Evolutionary conservation across 257 asterid species (phyloP).

Genomic region (Scutellaria barbata): DNA sequence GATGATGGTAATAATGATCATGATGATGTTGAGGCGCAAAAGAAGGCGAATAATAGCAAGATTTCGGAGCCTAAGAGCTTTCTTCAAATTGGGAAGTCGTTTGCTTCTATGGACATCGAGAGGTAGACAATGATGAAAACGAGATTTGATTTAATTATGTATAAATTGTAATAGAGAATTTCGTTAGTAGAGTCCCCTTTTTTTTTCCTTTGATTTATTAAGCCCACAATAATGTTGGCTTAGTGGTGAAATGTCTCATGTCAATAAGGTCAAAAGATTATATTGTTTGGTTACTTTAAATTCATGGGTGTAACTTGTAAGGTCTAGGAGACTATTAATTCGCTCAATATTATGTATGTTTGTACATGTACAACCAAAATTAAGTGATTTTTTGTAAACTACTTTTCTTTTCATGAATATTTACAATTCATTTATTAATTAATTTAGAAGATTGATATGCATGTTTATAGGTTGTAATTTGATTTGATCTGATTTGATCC

Average conservation of each 20-base stretch:
- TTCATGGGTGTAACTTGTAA: constrained; percentile 21
- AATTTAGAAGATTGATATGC: too few species aligned
- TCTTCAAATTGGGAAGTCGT: constrained; percentile 46
- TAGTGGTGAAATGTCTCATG: background rate
- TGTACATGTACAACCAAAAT: background rate
- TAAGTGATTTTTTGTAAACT: too few species aligned
- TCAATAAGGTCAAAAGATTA: background rate
- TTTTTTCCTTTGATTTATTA: constrained; percentile 22
- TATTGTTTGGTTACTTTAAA: constrained; percentile 38
- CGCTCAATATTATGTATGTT: constrained; percentile 16
- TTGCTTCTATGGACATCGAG: constrained; percentile 47
- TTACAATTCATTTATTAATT: too few species aligned
- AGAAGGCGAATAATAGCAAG: constrained; percentile 33
- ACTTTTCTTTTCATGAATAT: too few species aligned
- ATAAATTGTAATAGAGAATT: constrained; percentile 8
- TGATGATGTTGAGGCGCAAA: constrained; percentile 65
- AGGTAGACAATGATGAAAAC: constrained; percentile 37
- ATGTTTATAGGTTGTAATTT: too few species aligned
- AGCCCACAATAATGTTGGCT: constrained; percentile 41
- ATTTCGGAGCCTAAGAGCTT: constrained; percentile 43
- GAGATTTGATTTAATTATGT: background rate
- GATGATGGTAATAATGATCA: constrained; percentile 31
- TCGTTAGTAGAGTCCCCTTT: background rate
- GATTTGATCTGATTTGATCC: too few species aligned
- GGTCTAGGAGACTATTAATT: constrained; percentile 1